Percentiles rank a stretch among this genome's conserved stretches.
Conservation (phyloP, 2,329 filamentous ascomycete species). For the Beauveria medogensis region DNA sequence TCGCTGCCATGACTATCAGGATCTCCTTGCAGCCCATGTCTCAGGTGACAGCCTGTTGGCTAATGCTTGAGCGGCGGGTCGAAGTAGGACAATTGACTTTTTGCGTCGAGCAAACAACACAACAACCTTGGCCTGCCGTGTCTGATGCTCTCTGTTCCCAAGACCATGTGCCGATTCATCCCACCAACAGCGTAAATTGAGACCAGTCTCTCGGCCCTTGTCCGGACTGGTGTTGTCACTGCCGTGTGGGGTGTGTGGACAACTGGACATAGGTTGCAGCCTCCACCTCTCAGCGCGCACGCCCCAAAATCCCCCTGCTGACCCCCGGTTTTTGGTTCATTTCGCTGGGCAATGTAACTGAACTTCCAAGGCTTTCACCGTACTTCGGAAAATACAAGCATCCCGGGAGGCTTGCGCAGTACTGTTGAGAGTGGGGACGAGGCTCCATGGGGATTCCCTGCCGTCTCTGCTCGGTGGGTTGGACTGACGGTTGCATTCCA, state of each 20-base stretch:
- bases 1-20: neutral
- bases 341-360: neutral
- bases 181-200: constrained; percentile 1
- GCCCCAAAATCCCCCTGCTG: neutral
- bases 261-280: neutral
- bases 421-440: neutral
- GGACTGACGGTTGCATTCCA: neutral
- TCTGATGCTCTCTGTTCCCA: neutral
- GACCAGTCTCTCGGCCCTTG: constrained; percentile 9
- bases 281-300: neutral
- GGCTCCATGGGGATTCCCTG: neutral
- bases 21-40: neutral
- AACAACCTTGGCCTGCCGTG: neutral
- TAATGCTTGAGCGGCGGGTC: neutral
- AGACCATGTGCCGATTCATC: neutral
- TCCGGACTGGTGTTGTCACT: constrained; percentile 2
- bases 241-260: constrained; percentile 1
- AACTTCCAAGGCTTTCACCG: neutral
- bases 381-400: neutral
- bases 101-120: neutral
- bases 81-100: neutral
- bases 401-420: neutral
- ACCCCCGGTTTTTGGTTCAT: constrained; percentile 1
- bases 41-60: neutral
- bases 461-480: neutral